Percentiles rank a stretch among this genome's conserved stretches.
phyloP scores from a whole-genome alignment of 768 basidiomycete genomes.

The Russula abietina region DNA sequence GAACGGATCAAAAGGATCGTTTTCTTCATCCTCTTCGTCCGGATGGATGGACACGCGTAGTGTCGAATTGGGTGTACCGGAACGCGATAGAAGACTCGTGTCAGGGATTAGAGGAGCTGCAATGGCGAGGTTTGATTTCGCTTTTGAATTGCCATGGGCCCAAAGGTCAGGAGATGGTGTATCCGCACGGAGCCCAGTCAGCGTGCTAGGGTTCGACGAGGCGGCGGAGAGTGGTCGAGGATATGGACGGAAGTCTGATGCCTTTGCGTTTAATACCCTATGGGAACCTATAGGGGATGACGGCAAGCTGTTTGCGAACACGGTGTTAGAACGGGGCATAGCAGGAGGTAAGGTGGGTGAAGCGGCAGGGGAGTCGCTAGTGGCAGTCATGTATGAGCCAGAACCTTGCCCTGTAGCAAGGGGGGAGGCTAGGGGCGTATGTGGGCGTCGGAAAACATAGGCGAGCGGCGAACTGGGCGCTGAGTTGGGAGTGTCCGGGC shows the following conservation, averaged over 20 bases:
- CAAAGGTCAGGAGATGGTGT: slow-evolving; percentile 89
- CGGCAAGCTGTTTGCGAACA: slow-evolving; percentile 75
- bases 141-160: slow-evolving; percentile 65
- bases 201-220: slow-evolving; percentile 52
- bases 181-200: slow-evolving; percentile 51
- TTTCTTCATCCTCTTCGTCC: slow-evolving; percentile 63
- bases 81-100: slow-evolving; percentile 43
- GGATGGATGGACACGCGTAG: slow-evolving; percentile 58
- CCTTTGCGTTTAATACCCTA: slow-evolving; percentile 82
- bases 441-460: slow-evolving; percentile 68
- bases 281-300: slow-evolving; percentile 83
- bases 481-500: slow-evolving; percentile 72
- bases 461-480: slow-evolving; percentile 74
- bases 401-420: slow-evolving; percentile 51
- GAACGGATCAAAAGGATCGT: slow-evolving; percentile 83
- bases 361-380: slow-evolving; percentile 51
- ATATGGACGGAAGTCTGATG: slow-evolving; percentile 82
- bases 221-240: slow-evolving; percentile 74
- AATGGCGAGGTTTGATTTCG: slow-evolving; percentile 82
- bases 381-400: slow-evolving; percentile 51
- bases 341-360: slow-evolving; percentile 61
- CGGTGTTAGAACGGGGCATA: slow-evolving; percentile 50
- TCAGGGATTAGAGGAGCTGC: slow-evolving; percentile 85
- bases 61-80: slow-evolving; percentile 63
- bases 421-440: slow-evolving; percentile 73